Conservation (phyloP, 257 asterid species). For the Solanum pinnatisectum region DNA sequence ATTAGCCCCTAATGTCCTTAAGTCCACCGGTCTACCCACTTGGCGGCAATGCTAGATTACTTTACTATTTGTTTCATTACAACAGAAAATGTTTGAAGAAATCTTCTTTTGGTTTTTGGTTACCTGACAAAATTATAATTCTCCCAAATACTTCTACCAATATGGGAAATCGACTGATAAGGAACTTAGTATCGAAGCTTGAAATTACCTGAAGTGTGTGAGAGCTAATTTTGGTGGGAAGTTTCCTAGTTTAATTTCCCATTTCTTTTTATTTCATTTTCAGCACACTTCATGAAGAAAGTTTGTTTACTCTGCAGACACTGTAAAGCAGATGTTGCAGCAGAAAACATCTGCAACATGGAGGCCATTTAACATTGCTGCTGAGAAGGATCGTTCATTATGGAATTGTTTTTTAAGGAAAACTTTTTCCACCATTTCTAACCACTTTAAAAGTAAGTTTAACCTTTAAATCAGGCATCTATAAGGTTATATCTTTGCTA, state of each 20-base stretch:
- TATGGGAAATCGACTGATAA: background rate
- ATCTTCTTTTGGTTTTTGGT: background rate
- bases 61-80: background rate
- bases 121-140: background rate
- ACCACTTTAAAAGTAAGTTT: background rate
- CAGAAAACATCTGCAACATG: slow-evolving; percentile 93
- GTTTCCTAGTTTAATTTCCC: background rate
- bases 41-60: background rate
- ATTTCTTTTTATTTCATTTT: too few species aligned
- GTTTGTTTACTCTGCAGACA: slow-evolving; percentile 83
- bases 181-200: background rate
- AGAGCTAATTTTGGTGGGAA: too few species aligned
- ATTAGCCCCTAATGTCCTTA: background rate
- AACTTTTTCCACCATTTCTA: background rate
- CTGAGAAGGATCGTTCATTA: slow-evolving; percentile 68
- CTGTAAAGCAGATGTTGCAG: slow-evolving; percentile 94
- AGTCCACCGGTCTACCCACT: background rate
- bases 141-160: background rate
- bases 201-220: too few species aligned
- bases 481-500: background rate
- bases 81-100: background rate
- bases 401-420: too few species aligned
- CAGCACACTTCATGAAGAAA: too few species aligned
- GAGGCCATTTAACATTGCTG: slow-evolving; percentile 84
- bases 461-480: background rate